Evolutionary conservation across 495 filamentous ascomycete genomes (phyloP).

Genomic region (Daldinia bambusicola): DNA sequence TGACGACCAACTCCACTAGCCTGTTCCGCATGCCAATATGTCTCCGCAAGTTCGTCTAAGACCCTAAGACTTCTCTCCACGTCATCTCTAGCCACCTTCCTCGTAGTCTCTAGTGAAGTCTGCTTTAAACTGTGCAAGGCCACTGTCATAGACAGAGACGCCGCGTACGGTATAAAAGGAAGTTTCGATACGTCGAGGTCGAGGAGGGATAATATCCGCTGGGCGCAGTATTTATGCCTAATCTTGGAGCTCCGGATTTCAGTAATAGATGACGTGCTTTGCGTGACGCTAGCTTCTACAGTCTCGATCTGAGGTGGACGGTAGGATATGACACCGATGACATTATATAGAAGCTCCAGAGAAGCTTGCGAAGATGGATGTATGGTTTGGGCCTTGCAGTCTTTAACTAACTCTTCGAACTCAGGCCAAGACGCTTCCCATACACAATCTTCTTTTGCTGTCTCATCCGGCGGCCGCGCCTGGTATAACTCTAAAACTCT

Average conservation of each 20-base stretch:
- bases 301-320: slow-evolving; percentile 11
- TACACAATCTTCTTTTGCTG: slow-evolving; percentile 46
- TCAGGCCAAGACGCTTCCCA: slow-evolving; percentile 65
- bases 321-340: slow-evolving; percentile 32
- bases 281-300: neutral
- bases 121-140: slow-evolving; percentile 68
- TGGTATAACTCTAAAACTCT: slow-evolving; percentile 69
- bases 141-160: slow-evolving; percentile 66
- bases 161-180: slow-evolving; percentile 67
- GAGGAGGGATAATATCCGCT: slow-evolving; percentile 20
- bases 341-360: slow-evolving; percentile 25
- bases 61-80: slow-evolving; percentile 61
- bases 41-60: slow-evolving; percentile 58
- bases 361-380: slow-evolving; percentile 18
- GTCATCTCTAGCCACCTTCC: slow-evolving; percentile 62
- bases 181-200: slow-evolving; percentile 41
- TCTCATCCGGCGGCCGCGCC: slow-evolving; percentile 47
- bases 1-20: slow-evolving; percentile 61
- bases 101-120: slow-evolving; percentile 62
- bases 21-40: slow-evolving; percentile 67
- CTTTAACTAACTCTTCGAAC: slow-evolving; percentile 64
- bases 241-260: slow-evolving; percentile 10
- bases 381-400: slow-evolving; percentile 19
- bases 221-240: slow-evolving; percentile 29
- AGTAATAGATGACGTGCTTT: neutral